Conservation (phyloP, 768 basidiomycete species). For the Boletus rubroflammeus region DNA sequence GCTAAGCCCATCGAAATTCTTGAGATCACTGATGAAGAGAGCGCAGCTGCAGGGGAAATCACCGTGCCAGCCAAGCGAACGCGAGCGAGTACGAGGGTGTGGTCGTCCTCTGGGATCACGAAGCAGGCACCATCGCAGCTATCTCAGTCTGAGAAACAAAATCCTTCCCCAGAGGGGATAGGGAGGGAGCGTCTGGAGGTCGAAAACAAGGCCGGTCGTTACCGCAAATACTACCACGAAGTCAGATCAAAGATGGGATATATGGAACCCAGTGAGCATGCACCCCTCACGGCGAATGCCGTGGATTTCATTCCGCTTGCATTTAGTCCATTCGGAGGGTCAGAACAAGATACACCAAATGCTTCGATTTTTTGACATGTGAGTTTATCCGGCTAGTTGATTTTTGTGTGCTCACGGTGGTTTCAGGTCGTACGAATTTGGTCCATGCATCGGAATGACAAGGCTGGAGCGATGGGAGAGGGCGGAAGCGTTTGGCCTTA, state of each 20-base stretch:
- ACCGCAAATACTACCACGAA: conserved; percentile 46
- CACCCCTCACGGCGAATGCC: background rate
- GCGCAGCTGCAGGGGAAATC: background rate
- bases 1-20: background rate
- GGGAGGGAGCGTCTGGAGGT: conserved; percentile 35
- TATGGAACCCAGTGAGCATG: conserved; percentile 47
- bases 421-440: conserved; percentile 69
- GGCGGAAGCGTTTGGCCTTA: conserved; percentile 70
- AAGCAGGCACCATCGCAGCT: background rate
- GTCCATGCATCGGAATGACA: conserved; percentile 75
- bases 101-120: background rate
- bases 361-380: conserved; percentile 79
- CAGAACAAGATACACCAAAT: conserved; percentile 67
- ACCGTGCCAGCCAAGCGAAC: conserved; percentile 22
- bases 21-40: conserved; percentile 24
- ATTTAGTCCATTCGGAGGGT: conserved; percentile 58
- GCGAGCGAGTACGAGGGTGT: conserved; percentile 24
- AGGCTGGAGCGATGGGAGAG: conserved; percentile 87
- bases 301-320: background rate
- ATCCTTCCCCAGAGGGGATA: conserved; percentile 5
- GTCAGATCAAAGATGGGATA: conserved; percentile 53
- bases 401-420: conserved; percentile 3
- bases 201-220: conserved; percentile 48
- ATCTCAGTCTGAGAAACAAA: conserved; percentile 8
- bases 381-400: conserved; percentile 15